Base-by-base conservation (phyloP, 345 rosid species). In the Pugionium cornutum region DNA sequence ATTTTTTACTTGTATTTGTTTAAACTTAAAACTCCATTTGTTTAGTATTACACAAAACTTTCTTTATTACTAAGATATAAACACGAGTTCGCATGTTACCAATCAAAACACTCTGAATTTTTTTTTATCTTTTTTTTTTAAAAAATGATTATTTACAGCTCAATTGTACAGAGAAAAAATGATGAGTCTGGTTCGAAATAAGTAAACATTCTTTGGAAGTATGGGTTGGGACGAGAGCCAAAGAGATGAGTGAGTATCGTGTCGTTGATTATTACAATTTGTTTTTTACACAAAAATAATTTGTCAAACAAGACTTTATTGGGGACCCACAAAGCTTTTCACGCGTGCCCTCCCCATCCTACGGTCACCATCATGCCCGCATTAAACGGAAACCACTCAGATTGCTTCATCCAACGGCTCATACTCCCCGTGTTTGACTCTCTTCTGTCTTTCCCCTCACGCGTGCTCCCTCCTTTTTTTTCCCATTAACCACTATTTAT, bases 361-460 rank as follows among this genome's bases (percentile, higher is more conserved):
- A 69, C 75, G 78, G 70, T 75, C 75, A 43, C 75, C 40, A 63
- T 75, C 78, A 69, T 44, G 61, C 11, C 58, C 78, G 71, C 63
- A 56, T 64, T 69, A 64, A 51, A 64, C 70, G 70, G 57, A 52
- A 62, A 75, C 70, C 75, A 75, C 41, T 58, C 27, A 63, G 61
- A 68, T 62, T 68, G 53, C 33, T 58, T 29, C 45, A 75, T 75
- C 78, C 62, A 37, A 75, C 44, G 78, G 70, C 70, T 64, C 65
- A 57, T 58, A 75, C 36, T 79, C 44, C 58, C 81, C 73, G 53
- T 72, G 34, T 81, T 81, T 79, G 78, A 72, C 85, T 78, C 79
- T 61, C 41, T 57, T 64, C 60, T 75, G 80, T 77, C 76, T 52
- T 30, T 50, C 61, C 49, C 28, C n/a, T 67, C 85, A 76, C 88